phyloP scores from a whole-genome alignment of 441 rosid genomes.

The Lepidium campestre region DNA sequence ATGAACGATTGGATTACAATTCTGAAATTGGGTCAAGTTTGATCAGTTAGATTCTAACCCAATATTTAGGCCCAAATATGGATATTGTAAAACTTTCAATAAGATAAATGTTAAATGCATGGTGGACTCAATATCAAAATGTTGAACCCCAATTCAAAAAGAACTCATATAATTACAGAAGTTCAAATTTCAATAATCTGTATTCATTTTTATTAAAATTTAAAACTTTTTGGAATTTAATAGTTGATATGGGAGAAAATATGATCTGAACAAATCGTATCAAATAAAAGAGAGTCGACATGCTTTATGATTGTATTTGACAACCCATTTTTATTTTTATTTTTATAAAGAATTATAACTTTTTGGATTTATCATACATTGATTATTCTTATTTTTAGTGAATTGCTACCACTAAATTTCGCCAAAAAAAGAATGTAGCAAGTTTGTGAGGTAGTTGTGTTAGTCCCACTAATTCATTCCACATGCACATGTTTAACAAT shows the following conservation, averaged over 20 bases:
- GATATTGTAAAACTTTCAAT: not conserved
- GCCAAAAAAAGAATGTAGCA: not conserved
- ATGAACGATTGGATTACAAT: not conserved
- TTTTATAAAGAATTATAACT: not conserved
- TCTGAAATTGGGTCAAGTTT: not conserved
- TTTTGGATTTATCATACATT: conserved; percentile 11
- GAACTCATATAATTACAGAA: not conserved
- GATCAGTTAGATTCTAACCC: not conserved
- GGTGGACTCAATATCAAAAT: not conserved
- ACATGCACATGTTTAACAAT: conserved; percentile 16
- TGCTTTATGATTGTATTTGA: not conserved
- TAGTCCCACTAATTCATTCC: not conserved
- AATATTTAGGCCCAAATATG: not conserved
- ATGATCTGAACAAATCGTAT: conserved; percentile 1
- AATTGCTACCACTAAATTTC: not conserved
- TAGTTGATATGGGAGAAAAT: not conserved
- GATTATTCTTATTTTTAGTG: conserved; percentile 10
- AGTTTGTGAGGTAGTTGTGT: not conserved
- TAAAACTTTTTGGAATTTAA: not conserved
- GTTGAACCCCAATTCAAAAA: not conserved
- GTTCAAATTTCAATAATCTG: not conserved
- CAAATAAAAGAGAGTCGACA: not conserved
- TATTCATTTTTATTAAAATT: not conserved
- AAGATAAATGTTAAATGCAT: no score
- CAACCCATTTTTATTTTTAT: not conserved